These are phyloP conservation scores for Discostella pseudostelligera DNA, from an alignment of 108 stramenopile genomes.

Conservation along the genomic window DNA sequence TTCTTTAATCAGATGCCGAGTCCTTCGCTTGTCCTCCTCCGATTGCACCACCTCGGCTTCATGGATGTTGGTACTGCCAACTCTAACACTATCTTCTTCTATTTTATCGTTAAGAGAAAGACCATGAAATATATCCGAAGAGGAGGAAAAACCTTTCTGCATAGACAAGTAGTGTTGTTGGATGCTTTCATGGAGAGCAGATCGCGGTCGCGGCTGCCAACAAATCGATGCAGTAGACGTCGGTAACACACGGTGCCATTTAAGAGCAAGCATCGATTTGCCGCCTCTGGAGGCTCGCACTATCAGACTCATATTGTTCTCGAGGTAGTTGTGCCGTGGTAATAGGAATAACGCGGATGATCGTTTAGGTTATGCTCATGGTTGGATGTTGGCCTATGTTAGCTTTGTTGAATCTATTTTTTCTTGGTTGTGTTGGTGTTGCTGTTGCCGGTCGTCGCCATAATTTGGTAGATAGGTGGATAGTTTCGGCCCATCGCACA, in stretches of 20 bases:
- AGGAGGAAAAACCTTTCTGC: background rate
- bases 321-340: too few relatives aligned
- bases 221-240: background rate
- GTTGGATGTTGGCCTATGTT: too few relatives aligned
- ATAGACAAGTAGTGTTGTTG: background rate
- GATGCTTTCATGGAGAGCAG: background rate
- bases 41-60: conserved; percentile 39
- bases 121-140: conserved; percentile 12
- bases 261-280: background rate
- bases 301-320: too few relatives aligned
- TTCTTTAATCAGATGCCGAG: conserved; percentile 24
- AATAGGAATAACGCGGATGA: too few relatives aligned
- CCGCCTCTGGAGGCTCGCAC: background rate
- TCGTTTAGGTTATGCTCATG: too few relatives aligned
- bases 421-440: too few relatives aligned
- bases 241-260: background rate
- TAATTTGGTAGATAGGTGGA: too few relatives aligned
- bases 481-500: too few relatives aligned
- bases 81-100: too few relatives aligned
- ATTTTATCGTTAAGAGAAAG: background rate
- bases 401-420: too few relatives aligned
- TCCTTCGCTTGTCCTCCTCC: conserved; percentile 25
- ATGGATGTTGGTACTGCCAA: conserved; percentile 4
- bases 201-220: background rate
- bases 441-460: too few relatives aligned